Conservation (phyloP, 441 rosid species). For the Geranium incanum region DNA sequence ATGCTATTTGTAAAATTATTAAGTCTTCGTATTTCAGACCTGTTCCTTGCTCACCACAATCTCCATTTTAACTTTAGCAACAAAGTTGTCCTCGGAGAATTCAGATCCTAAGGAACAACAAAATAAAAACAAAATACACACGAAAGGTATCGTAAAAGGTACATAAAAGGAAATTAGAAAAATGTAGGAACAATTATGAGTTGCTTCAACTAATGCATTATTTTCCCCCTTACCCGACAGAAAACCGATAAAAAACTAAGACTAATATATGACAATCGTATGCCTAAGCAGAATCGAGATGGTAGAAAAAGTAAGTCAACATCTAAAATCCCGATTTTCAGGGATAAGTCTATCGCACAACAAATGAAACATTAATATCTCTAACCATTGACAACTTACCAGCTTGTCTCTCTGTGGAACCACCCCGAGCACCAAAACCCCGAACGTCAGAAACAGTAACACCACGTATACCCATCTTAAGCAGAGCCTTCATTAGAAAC, state of each 20-base stretch:
- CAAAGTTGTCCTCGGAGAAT: conserved; percentile 81
- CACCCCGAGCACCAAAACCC: conserved; percentile 88
- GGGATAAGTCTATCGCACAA: not conserved
- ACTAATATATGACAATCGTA: not conserved
- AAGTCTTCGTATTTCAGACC: conserved; percentile 30
- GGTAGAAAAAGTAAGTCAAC: not conserved
- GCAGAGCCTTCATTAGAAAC: conserved; percentile 41
- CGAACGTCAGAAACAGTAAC: conserved; percentile 87
- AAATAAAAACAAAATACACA: conserved; percentile 11
- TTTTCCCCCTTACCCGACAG: not conserved
- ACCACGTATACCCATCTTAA: conserved; percentile 78
- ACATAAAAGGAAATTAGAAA: not conserved
- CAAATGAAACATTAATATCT: not conserved
- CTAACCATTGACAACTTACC: conserved; percentile 39
- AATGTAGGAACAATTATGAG: not conserved
- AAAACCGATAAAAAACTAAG: not conserved
- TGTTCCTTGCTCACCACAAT: conserved; percentile 75
- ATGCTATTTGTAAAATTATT: not conserved
- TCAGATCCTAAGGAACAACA: conserved; percentile 54
- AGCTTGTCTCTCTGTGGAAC: conserved; percentile 78
- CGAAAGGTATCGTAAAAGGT: not conserved
- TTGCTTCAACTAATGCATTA: not conserved
- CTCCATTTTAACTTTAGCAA: conserved; percentile 85
- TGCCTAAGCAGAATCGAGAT: not conserved
- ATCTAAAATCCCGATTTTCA: not conserved